Conservation (phyloP, 345 rosid genomes). For the Eucalyptus sp. region DNA sequence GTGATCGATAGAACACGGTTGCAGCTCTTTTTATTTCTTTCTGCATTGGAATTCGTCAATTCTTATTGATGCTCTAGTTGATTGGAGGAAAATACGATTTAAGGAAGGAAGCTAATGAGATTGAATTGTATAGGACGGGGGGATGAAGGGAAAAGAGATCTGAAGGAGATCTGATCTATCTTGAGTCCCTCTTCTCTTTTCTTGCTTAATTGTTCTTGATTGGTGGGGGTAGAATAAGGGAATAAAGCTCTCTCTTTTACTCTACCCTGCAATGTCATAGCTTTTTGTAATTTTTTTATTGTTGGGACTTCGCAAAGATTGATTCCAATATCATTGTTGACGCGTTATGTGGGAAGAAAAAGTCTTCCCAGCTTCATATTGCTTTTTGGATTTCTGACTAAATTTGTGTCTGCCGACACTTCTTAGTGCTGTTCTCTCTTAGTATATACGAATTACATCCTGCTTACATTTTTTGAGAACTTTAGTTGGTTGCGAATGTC, state of each 20-base stretch:
- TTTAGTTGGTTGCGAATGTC: neutral
- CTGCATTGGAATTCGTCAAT: neutral
- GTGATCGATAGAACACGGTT: conserved; percentile 8
- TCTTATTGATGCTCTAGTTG: neutral
- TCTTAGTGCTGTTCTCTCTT: neutral
- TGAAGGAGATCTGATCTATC: conserved; percentile 3
- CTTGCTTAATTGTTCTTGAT: neutral
- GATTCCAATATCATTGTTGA: conserved; percentile 1
- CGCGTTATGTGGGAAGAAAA: conserved; percentile 9
- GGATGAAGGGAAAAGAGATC: conserved; percentile 4
- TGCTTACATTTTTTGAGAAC: neutral
- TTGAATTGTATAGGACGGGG: conserved; percentile 37
- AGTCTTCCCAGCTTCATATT: conserved; percentile 3
- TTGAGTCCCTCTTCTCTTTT: neutral
- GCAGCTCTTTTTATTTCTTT: neutral
- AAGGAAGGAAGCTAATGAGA: neutral
- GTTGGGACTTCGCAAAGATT: conserved; percentile 1
- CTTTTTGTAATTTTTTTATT: neutral
- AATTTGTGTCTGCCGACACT: neutral
- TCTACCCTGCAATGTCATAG: conserved; percentile 8
- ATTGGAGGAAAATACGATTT: neutral
- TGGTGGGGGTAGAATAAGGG: conserved; percentile 21
- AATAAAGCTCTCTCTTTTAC: conserved; percentile 24
- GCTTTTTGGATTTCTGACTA: neutral
- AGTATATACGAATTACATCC: neutral